Evolutionary conservation across 371 early-diverging fungal species (phyloP).

Genomic region (Mucor ambiguus): DNA sequence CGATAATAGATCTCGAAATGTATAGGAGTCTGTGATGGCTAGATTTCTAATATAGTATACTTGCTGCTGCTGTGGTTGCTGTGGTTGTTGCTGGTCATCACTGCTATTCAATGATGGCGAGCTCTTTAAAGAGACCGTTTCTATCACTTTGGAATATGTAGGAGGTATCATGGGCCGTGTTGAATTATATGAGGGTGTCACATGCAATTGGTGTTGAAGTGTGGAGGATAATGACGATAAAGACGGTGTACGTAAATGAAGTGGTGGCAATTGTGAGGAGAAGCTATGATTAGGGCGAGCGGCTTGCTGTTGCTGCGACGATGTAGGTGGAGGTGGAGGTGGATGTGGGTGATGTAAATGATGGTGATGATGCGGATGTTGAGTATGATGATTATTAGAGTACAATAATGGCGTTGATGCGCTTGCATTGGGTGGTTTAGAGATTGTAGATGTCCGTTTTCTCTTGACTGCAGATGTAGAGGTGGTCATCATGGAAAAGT

Average conservation of each 20-base stretch:
- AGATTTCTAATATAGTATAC: constrained; percentile 48
- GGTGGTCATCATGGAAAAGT: constrained; percentile 33
- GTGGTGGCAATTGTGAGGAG: constrained; percentile 25
- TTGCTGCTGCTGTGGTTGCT: constrained; percentile 2
- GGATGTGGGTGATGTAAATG: constrained; percentile 18
- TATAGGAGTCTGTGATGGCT: constrained; percentile 52
- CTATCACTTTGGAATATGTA: constrained; percentile 26
- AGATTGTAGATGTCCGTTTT: constrained; percentile 23
- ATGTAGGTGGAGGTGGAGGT: neutral
- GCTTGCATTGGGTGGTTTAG: constrained; percentile 29
- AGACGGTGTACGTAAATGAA: constrained; percentile 18
- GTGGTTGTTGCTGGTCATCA: constrained; percentile 4
- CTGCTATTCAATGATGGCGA: neutral
- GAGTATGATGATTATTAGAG: constrained; percentile 4
- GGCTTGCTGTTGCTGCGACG: constrained; percentile 4
- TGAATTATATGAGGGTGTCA: constrained; percentile 11
- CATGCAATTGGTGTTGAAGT: constrained; percentile 16
- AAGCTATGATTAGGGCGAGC: constrained; percentile 14
- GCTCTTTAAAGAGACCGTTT: constrained; percentile 48
- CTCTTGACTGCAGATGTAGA: constrained; percentile 39
- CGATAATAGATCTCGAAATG: constrained; percentile 47
- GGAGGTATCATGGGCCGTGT: constrained; percentile 8
- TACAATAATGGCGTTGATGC: constrained; percentile 42
- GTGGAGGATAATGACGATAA: constrained; percentile 16
- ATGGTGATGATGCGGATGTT: constrained; percentile 21